Percentiles rank a stretch among this genome's conserved stretches.
Evolutionary conservation across 2,329 filamentous ascomycete genomes (phyloP).

Genomic region (Emericellopsis cladophorae): DNA sequence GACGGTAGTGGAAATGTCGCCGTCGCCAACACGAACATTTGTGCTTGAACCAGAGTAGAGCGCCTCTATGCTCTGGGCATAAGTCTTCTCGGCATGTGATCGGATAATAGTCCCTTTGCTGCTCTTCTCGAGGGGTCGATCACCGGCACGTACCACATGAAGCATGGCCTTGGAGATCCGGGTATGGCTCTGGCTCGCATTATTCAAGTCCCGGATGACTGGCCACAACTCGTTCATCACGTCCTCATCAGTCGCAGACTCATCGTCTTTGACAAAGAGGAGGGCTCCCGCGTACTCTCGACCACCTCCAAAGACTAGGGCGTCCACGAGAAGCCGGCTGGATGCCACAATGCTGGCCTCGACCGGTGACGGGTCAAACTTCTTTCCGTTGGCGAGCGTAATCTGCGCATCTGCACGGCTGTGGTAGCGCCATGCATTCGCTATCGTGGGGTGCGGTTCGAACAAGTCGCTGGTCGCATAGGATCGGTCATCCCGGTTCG

Average conservation of each 20-base stretch:
- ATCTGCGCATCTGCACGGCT: slow-evolving; percentile 49
- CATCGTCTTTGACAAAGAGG: slow-evolving; percentile 25
- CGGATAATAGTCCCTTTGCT: slow-evolving; percentile 51
- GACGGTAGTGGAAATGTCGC: too few species aligned
- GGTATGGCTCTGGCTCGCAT: slow-evolving; percentile 26
- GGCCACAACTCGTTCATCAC: slow-evolving; percentile 28
- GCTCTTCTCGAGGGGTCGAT: slow-evolving; percentile 36
- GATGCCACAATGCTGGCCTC: slow-evolving; percentile 40
- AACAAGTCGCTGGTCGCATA: slow-evolving; percentile 55
- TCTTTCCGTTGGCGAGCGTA: slow-evolving; percentile 52
- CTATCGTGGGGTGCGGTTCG: slow-evolving; percentile 33
- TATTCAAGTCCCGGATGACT: slow-evolving; percentile 32
- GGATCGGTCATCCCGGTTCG: slow-evolving; percentile 43
- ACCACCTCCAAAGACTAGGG: slow-evolving; percentile 49
- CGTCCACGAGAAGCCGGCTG: slow-evolving; percentile 30
- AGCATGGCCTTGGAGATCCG: slow-evolving; percentile 35
- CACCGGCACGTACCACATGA: slow-evolving; percentile 22
- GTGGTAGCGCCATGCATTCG: slow-evolving; percentile 48
- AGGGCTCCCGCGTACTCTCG: slow-evolving; percentile 42
- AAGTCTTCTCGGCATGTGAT: slow-evolving; percentile 29
- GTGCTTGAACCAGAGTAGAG: neutral
- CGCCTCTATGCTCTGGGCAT: neutral
- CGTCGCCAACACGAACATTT: too few species aligned
- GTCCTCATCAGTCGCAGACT: slow-evolving; percentile 12
- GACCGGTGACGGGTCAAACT: slow-evolving; percentile 51